phyloP scores from a whole-genome alignment of 108 stramenopile species.

The Skeletonema grethae region DNA sequence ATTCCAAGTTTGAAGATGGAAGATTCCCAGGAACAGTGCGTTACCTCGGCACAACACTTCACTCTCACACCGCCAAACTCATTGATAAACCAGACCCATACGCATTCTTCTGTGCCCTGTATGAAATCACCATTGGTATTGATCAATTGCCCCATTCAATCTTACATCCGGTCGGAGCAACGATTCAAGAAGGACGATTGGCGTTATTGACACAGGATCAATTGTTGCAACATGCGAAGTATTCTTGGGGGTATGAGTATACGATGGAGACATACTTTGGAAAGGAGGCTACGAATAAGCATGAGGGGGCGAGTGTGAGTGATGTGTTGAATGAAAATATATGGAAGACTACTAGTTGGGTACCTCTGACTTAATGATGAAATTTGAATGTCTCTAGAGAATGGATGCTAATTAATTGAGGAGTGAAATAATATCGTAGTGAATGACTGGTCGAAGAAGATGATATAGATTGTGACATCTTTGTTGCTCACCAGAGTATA shows the following conservation, averaged over 20 bases:
- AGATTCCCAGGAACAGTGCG: constrained; percentile 25
- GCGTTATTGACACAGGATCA: constrained; percentile 42
- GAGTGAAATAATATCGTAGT: too few relatives aligned
- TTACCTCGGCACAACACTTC: constrained; percentile 37
- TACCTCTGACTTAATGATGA: constrained; percentile 18
- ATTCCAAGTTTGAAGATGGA: not conserved
- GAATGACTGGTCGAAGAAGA: not conserved
- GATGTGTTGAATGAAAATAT: constrained; percentile 12
- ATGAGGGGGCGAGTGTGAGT: constrained; percentile 30
- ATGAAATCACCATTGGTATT: constrained; percentile 37
- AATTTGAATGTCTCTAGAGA: not conserved
- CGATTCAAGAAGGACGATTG: constrained; percentile 40
- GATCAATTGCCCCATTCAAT: constrained; percentile 28
- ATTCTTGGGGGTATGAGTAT: constrained; percentile 51
- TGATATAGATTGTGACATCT: not conserved
- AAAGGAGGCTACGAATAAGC: constrained; percentile 15
- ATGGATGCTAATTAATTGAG: too few relatives aligned
- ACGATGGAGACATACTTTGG: constrained; percentile 45
- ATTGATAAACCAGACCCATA: constrained; percentile 27
- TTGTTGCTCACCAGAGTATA: not conserved
- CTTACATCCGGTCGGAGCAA: constrained; percentile 35
- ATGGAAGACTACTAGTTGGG: constrained; percentile 22
- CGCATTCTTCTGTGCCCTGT: constrained; percentile 44
- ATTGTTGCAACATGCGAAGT: constrained; percentile 40
- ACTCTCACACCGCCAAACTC: constrained; percentile 24